Percentiles rank a stretch among this genome's conserved stretches.
These are phyloP conservation scores for Sporothrix euskadiensis DNA, from an alignment of 2,329 filamentous ascomycete genomes.

Conservation along the genomic window DNA sequence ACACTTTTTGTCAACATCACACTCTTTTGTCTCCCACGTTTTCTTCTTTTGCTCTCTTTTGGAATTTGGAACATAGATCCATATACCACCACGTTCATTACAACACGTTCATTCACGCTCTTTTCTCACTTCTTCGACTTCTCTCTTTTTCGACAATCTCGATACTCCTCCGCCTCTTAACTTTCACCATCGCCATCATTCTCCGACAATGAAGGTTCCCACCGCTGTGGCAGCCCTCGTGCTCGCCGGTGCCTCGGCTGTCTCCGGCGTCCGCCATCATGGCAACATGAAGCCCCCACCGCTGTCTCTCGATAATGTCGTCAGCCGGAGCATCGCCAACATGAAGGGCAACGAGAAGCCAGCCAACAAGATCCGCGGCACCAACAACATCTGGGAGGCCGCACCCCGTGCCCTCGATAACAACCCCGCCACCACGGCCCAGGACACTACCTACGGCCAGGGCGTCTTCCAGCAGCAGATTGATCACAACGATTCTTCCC, in stretches of 20 bases:
- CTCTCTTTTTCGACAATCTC: neutral
- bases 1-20: neutral
- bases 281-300: slow-evolving; percentile 25
- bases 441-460: slow-evolving; percentile 6
- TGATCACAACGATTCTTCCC: slow-evolving; percentile 44
- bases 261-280: slow-evolving; percentile 16
- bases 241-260: slow-evolving; percentile 19
- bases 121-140: neutral
- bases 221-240: slow-evolving; percentile 19
- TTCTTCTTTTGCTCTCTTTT: neutral
- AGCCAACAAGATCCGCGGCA: slow-evolving; percentile 22
- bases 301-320: slow-evolving; percentile 2
- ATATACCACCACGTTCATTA: neutral
- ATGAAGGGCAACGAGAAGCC: neutral
- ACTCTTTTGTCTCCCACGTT: neutral
- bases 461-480: slow-evolving; percentile 44
- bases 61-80: slow-evolving; percentile 1
- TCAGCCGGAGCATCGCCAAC: neutral
- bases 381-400: slow-evolving; percentile 25
- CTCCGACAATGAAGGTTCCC: slow-evolving; percentile 15
- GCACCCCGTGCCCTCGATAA: neutral
- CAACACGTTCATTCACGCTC: neutral
- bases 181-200: neutral
- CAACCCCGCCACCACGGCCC: neutral
- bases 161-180: neutral